A percentile compares a stretch with the other conserved stretches of the same genome.
These are phyloP conservation scores for Diaporthe citriasiana DNA, from an alignment of 2,329 filamentous ascomycete species.

Conservation along the genomic window DNA sequence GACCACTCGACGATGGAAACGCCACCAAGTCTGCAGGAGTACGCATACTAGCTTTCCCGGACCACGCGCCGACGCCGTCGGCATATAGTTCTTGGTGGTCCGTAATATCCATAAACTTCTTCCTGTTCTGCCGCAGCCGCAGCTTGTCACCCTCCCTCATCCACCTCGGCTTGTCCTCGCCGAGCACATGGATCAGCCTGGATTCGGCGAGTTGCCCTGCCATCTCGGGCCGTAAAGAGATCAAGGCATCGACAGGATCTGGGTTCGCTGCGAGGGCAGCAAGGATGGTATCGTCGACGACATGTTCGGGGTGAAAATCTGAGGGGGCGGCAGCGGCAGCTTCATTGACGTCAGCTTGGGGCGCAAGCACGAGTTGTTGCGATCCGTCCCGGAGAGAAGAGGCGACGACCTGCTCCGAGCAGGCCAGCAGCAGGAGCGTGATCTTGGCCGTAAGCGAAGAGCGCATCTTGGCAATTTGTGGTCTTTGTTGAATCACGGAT, in stretches of 20 bases:
- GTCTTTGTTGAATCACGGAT: neutral
- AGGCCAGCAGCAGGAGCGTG: constrained; percentile 25
- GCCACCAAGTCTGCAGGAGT: neutral
- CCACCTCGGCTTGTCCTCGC: constrained; percentile 74
- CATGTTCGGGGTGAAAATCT: neutral
- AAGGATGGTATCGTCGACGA: constrained; percentile 35
- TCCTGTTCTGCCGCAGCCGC: constrained; percentile 73
- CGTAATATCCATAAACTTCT: constrained; percentile 82
- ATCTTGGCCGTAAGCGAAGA: constrained; percentile 8
- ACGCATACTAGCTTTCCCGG: constrained; percentile 51
- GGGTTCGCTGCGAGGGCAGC: constrained; percentile 30
- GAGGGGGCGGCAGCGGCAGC: neutral
- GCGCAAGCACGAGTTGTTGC: constrained; percentile 36
- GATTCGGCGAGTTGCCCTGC: constrained; percentile 53
- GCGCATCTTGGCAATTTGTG: constrained; percentile 27
- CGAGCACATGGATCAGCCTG: constrained; percentile 74
- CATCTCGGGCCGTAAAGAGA: constrained; percentile 38
- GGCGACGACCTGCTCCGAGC: constrained; percentile 31
- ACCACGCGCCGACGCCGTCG: constrained; percentile 41
- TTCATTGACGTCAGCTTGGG: neutral
- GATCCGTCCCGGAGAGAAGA: constrained; percentile 32
- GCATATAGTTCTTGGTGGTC: constrained; percentile 66
- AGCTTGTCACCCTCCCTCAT: constrained; percentile 82
- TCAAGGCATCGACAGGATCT: constrained; percentile 38
- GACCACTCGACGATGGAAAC: neutral